Evolutionary conservation across 2,329 filamentous ascomycete species (phyloP).

Genomic region (Cercospora sp.): DNA sequence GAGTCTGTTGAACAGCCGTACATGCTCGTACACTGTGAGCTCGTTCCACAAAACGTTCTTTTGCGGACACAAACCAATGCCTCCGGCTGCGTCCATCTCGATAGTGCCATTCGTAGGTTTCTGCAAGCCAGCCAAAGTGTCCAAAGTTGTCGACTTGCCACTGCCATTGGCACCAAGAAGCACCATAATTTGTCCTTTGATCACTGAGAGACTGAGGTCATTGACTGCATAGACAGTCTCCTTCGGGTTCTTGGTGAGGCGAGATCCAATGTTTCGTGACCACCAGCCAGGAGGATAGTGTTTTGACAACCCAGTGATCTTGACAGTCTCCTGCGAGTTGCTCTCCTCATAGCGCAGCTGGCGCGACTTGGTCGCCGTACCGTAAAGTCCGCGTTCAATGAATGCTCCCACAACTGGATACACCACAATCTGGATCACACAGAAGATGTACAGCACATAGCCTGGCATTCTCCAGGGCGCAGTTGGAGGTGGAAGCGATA

Average conservation of each 20-base stretch:
- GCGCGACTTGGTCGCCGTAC: slow-evolving; percentile 62
- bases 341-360: slow-evolving; percentile 43
- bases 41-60: slow-evolving; percentile 92
- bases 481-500: slow-evolving; percentile 61
- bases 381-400: slow-evolving; percentile 73
- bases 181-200: slow-evolving; percentile 79
- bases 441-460: slow-evolving; percentile 74
- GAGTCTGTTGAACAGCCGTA: slow-evolving; percentile 76
- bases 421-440: slow-evolving; percentile 72
- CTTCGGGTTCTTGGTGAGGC: slow-evolving; percentile 52
- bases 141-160: slow-evolving; percentile 84
- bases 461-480: slow-evolving; percentile 65
- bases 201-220: slow-evolving; percentile 67
- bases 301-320: slow-evolving; percentile 73
- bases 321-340: slow-evolving; percentile 57
- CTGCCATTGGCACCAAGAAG: slow-evolving; percentile 84
- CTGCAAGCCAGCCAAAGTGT: slow-evolving; percentile 79
- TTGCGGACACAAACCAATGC: slow-evolving; percentile 81
- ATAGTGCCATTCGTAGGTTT: slow-evolving; percentile 74
- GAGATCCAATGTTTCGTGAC: slow-evolving; percentile 47
- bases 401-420: slow-evolving; percentile 75
- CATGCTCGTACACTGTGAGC: slow-evolving; percentile 79
- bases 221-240: slow-evolving; percentile 78
- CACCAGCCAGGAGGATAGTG: slow-evolving; percentile 69
- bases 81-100: slow-evolving; percentile 71